These are phyloP conservation scores for Neurospora discreta DNA, from an alignment of 495 filamentous ascomycete genomes.

Conservation along the genomic window DNA sequence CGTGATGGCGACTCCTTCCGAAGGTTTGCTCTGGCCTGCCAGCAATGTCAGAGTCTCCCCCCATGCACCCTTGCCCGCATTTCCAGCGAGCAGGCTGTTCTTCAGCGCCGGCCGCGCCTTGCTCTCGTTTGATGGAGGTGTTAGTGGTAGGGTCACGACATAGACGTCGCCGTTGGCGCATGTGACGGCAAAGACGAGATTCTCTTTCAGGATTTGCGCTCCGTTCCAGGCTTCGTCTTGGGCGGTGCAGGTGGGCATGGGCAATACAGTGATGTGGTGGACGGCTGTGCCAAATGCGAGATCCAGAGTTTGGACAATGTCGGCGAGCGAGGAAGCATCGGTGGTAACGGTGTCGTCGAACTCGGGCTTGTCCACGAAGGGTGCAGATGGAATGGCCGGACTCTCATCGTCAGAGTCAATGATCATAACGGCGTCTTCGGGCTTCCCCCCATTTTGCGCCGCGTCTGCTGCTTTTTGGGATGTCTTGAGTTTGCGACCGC, in stretches of 20 bases:
- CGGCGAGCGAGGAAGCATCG: slow-evolving; percentile 31
- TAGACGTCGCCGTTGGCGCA: slow-evolving; percentile 60
- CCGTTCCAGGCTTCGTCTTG: slow-evolving; percentile 44
- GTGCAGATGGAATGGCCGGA: slow-evolving; percentile 7
- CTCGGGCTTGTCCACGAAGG: slow-evolving; percentile 35
- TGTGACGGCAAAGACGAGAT: slow-evolving; percentile 58
- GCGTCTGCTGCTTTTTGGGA: slow-evolving; percentile 24
- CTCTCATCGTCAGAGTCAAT: slow-evolving; percentile 72
- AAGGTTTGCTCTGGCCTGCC: slow-evolving; percentile 47
- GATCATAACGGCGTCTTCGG: slow-evolving; percentile 57
- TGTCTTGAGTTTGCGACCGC: slow-evolving; percentile 53
- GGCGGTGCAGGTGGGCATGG: slow-evolving; percentile 31
- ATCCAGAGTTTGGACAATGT: slow-evolving; percentile 56
- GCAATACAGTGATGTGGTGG: slow-evolving; percentile 48
- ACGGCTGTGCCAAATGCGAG: slow-evolving; percentile 54
- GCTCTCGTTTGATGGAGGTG: slow-evolving; percentile 55
- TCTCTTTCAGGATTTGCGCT: slow-evolving; percentile 47
- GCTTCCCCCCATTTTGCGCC: slow-evolving; percentile 25
- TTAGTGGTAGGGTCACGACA: slow-evolving; percentile 61
- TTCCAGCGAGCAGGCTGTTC: slow-evolving; percentile 29
- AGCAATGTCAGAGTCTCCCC: slow-evolving; percentile 50
- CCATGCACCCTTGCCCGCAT: slow-evolving; percentile 46
- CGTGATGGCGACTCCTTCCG: slow-evolving; percentile 55
- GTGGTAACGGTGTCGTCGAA: slow-evolving; percentile 34
- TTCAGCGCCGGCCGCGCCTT: slow-evolving; percentile 38